A percentile compares a stretch with the other conserved stretches of the same genome.
These are phyloP conservation scores for Sambucus nigra DNA, from an alignment of 129 eudicot species.

Conservation along the genomic window DNA sequence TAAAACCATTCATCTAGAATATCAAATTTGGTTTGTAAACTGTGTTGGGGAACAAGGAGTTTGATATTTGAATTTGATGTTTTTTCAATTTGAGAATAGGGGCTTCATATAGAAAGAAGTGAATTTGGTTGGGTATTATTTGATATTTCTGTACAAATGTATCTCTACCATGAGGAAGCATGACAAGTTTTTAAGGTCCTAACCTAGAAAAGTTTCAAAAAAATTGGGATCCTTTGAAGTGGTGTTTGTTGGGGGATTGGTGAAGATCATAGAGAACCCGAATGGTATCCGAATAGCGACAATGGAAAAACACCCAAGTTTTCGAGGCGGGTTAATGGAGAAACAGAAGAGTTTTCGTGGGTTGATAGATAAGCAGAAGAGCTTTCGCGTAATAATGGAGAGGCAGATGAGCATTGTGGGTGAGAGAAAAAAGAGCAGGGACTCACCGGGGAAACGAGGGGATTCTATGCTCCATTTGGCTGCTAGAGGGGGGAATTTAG, in stretches of 20 bases:
- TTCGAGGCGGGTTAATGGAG: constrained; percentile 24
- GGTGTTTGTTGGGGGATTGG: neutral
- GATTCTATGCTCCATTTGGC: constrained; percentile 78
- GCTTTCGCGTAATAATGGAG: constrained; percentile 67
- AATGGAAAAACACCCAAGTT: constrained; percentile 18
- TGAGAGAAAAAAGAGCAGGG: constrained; percentile 65
- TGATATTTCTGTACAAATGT: neutral
- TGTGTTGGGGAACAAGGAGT: neutral
- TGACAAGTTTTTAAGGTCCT: constrained; percentile 3
- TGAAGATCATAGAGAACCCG: constrained; percentile 48
- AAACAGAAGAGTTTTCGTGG: constrained; percentile 49
- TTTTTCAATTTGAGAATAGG: neutral
- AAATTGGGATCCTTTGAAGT: neutral
- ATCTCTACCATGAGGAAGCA: constrained; percentile 13
- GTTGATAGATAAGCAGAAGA: constrained; percentile 51
- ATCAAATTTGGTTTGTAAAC: neutral
- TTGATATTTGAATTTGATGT: no score
- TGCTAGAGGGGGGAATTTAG: constrained; percentile 72
- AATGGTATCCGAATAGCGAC: constrained; percentile 20
- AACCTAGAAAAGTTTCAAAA: neutral
- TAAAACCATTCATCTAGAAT: no score
- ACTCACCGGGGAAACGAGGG: constrained; percentile 93
- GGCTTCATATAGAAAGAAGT: neutral
- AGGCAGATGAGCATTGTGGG: constrained; percentile 71
- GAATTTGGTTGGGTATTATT: neutral